Base-by-base conservation (phyloP, 495 filamentous ascomycete genomes). In the Penicillium coprophilum region DNA sequence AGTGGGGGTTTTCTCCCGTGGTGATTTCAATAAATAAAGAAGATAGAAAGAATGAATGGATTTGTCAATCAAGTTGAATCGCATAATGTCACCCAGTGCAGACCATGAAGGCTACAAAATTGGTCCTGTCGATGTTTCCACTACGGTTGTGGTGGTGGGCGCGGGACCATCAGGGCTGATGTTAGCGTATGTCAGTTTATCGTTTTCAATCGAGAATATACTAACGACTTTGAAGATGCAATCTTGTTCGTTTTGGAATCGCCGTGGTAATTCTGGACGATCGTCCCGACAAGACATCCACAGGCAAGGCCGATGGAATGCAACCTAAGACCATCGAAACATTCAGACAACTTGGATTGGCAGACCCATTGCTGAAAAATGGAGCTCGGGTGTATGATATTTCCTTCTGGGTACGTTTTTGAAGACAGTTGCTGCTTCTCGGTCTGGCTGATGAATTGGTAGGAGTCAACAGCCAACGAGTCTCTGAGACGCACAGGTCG, bases 261-360 rank as follows among this genome's bases (percentile, higher is more conserved):
- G 82, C 78, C 51, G 82, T 86, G 32, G 81, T 84, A 57, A 79
- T 89, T 59, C 83, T 91, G 57, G 88, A 92, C 68, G 87, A 90
- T 65, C 80, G 86, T 24, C 71, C 82, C 6, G 82, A 85, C 62
- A 84, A 81, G 43, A 90, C 87, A 0, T 77, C 82, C 13, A 90
- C 88, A 1, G 88, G 88, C 11, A 85, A 87, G 30, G 88, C 88
- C 28, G 89, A 92, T 72, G 89, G 89, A 34, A 83, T 92, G 53
- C 87, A 91, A 57, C 87, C 87, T 53, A 88, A 88, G 52, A 89
- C 89, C 0, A 81, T 91, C 49, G 89, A 91, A 63, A 84, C 89
- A 9, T 76, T 92, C 56, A 80, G 81, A 46, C 86, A 89, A 67
- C 80, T 90, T 68, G 73, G 84, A 17, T 73, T 91, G n/a, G 83